These are phyloP conservation scores for Anthracocystis panici-leucophaei DNA, from an alignment of 1,284 basidiomycete species.

Conservation along the genomic window DNA sequence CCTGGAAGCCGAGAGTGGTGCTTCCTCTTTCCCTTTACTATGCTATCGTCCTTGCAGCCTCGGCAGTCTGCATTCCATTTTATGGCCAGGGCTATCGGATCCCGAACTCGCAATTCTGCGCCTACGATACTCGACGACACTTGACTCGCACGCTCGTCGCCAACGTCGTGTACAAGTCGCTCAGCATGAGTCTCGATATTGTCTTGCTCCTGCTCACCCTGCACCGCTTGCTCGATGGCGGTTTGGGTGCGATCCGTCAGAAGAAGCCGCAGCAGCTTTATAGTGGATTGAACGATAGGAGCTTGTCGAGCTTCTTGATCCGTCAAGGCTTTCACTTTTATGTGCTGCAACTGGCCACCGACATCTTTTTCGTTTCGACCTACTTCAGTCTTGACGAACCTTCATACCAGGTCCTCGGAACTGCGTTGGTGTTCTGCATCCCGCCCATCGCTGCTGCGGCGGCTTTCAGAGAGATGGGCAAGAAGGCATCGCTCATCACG, in stretches of 20 bases:
- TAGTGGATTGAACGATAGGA: constrained; percentile 10
- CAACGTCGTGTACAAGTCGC: constrained; percentile 33
- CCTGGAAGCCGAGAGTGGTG: constrained; percentile 31
- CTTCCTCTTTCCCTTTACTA: constrained; percentile 26
- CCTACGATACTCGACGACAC: constrained; percentile 32
- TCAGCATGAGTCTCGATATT: constrained; percentile 37
- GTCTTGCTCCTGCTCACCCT: constrained; percentile 41
- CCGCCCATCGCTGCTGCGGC: constrained; percentile 42
- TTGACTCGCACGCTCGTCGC: constrained; percentile 10
- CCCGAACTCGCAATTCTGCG: constrained; percentile 33
- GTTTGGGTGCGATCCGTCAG: constrained; percentile 23
- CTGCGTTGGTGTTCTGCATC: constrained; percentile 27
- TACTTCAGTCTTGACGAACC: constrained; percentile 26
- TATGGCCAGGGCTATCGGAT: constrained; percentile 39
- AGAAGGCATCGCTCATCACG: constrained; percentile 28
- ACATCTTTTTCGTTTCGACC: constrained; percentile 38
- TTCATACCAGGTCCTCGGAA: constrained; percentile 37
- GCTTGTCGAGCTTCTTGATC: constrained; percentile 36
- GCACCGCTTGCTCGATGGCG: constrained; percentile 46
- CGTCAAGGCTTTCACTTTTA: constrained; percentile 51
- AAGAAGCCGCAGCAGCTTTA: constrained; percentile 24
- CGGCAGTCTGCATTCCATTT: constrained; percentile 27
- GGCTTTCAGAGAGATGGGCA: constrained; percentile 47
- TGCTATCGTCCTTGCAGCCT: constrained; percentile 18
- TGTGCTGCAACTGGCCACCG: constrained; percentile 24